These are phyloP conservation scores for Quercus lobata DNA, from an alignment of 331 rosid genomes.

Conservation along the genomic window DNA sequence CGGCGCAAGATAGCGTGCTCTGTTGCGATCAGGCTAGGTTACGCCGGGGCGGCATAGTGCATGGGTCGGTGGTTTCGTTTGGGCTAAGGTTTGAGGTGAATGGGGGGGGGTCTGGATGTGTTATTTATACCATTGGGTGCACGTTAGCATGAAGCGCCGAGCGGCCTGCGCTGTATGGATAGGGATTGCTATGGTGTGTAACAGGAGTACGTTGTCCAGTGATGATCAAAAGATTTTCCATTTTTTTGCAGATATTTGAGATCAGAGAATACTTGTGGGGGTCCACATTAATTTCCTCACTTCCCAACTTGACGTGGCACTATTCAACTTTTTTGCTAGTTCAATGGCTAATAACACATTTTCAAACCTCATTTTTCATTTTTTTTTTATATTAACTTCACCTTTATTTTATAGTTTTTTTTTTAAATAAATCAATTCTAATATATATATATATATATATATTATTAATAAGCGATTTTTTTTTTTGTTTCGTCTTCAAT, in stretches of 20 bases:
- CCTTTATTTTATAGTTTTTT: too few relatives aligned
- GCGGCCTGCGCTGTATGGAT: neutral
- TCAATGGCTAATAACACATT: too few relatives aligned
- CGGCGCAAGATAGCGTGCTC: conserved; percentile 16
- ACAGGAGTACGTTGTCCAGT: neutral
- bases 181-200: neutral
- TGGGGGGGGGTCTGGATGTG: neutral
- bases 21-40: neutral
- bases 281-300: too few relatives aligned
- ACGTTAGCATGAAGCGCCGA: neutral
- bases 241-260: neutral
- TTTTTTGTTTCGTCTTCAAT: too few relatives aligned
- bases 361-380: too few relatives aligned
- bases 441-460: too few relatives aligned
- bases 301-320: too few relatives aligned
- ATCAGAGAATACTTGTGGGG: neutral
- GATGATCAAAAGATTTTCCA: neutral
- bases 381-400: too few relatives aligned
- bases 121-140: neutral
- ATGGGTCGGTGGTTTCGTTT: neutral
- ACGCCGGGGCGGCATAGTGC: conserved; percentile 6
- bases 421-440: too few relatives aligned
- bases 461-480: too few relatives aligned
- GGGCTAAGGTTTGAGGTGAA: too few relatives aligned
- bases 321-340: too few relatives aligned